Evolutionary conservation across 768 basidiomycete species (phyloP).

Genomic region (Hericium alpestre): DNA sequence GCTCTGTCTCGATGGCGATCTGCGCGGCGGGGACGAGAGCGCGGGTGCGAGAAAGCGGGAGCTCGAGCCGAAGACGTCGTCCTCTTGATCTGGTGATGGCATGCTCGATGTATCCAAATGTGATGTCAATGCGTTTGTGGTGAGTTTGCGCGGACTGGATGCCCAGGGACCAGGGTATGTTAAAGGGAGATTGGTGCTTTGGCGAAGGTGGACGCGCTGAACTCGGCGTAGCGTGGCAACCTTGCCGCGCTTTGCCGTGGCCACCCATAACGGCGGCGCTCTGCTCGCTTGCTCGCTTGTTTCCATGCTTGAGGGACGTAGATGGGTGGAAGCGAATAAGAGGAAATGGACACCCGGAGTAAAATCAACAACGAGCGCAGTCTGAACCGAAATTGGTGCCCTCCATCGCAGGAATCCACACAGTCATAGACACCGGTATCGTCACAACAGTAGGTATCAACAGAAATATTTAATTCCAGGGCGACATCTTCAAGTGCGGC

Average conservation of each 20-base stretch:
- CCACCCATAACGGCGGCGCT: background rate
- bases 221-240: background rate
- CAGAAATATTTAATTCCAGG: too few relatives aligned
- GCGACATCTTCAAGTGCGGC: too few relatives aligned
- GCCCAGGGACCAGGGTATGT: background rate
- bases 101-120: background rate
- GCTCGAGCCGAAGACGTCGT: background rate
- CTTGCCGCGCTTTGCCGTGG: background rate
- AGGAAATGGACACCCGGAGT: too few relatives aligned
- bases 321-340: too few relatives aligned
- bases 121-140: background rate
- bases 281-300: too few relatives aligned
- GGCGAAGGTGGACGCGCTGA: background rate
- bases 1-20: slow-evolving; percentile 21
- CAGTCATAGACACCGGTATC: too few relatives aligned
- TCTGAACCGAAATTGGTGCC: too few relatives aligned
- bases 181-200: background rate
- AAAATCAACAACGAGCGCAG: too few relatives aligned
- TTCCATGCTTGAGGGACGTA: too few relatives aligned
- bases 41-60: slow-evolving; percentile 19
- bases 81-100: background rate
- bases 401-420: too few relatives aligned
- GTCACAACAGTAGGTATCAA: too few relatives aligned
- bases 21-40: slow-evolving; percentile 15
- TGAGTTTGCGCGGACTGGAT: background rate